A percentile compares a stretch with the other conserved stretches of the same genome.
Evolutionary conservation across 768 basidiomycete species (phyloP).

Genomic region (Mycena rebaudengoi): DNA sequence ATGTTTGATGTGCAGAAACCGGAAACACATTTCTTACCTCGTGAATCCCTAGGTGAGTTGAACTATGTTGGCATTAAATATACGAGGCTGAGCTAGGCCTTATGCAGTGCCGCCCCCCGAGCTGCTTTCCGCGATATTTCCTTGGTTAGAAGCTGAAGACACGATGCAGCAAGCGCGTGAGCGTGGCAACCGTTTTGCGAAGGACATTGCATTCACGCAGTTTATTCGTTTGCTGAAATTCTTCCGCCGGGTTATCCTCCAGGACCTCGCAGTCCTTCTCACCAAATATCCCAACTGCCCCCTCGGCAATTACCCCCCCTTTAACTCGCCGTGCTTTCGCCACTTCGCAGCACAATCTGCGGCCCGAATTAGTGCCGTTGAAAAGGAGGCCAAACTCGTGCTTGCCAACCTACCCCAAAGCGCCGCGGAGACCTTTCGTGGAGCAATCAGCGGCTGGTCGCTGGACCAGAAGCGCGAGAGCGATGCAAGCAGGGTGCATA

Average conservation of each 20-base stretch:
- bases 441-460: background rate
- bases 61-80: background rate
- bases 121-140: background rate
- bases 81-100: background rate
- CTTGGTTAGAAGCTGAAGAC: background rate
- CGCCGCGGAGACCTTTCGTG: background rate
- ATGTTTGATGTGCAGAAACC: slow-evolving; percentile 5
- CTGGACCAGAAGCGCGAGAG: background rate
- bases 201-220: slow-evolving; percentile 1
- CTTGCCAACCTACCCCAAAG: background rate
- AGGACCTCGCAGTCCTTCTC: slow-evolving; percentile 9
- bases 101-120: background rate
- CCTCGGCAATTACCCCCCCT: background rate
- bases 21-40: background rate
- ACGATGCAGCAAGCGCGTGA: background rate
- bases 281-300: background rate
- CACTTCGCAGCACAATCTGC: background rate
- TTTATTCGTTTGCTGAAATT: background rate
- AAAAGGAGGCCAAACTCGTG: background rate
- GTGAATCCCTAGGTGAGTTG: background rate
- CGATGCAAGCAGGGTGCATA: background rate
- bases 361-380: background rate
- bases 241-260: slow-evolving; percentile 2
- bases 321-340: background rate
- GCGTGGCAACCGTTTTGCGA: background rate